Conservation (phyloP, 768 basidiomycete species). For the Suillus fuscotomentosus region DNA sequence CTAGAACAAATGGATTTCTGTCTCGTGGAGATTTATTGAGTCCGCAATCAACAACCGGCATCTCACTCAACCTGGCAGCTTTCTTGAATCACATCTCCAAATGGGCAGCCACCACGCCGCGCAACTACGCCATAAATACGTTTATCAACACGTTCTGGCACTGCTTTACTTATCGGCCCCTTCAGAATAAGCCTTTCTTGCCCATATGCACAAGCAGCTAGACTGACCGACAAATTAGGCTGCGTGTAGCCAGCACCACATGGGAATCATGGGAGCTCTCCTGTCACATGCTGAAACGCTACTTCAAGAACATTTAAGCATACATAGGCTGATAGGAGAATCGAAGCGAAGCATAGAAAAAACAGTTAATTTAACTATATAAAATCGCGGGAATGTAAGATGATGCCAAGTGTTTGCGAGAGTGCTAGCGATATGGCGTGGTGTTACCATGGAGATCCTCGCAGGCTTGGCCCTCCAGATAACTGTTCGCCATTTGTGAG, state of each 20-base stretch:
- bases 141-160: not conserved
- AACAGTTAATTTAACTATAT: not conserved
- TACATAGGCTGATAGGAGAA: not conserved
- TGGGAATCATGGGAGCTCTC: not conserved
- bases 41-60: not conserved
- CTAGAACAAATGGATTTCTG: not conserved
- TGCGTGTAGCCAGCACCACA: not conserved
- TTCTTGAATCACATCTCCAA: not conserved
- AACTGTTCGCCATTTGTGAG: conserved; percentile 31
- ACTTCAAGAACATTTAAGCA: not conserved
- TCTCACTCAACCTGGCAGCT: not conserved
- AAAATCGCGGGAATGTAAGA: not conserved
- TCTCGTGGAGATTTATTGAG: not conserved
- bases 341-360: not conserved
- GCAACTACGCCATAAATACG: not conserved
- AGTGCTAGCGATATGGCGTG: not conserved
- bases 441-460: conserved; percentile 33
- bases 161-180: not conserved
- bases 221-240: not conserved
- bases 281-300: not conserved
- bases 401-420: not conserved
- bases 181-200: not conserved
- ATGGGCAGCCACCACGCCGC: not conserved
- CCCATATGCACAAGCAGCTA: not conserved
- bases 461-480: conserved; percentile 21